These are phyloP conservation scores for Fremontodendron californicum DNA, from an alignment of 345 rosid genomes.

Conservation along the genomic window DNA sequence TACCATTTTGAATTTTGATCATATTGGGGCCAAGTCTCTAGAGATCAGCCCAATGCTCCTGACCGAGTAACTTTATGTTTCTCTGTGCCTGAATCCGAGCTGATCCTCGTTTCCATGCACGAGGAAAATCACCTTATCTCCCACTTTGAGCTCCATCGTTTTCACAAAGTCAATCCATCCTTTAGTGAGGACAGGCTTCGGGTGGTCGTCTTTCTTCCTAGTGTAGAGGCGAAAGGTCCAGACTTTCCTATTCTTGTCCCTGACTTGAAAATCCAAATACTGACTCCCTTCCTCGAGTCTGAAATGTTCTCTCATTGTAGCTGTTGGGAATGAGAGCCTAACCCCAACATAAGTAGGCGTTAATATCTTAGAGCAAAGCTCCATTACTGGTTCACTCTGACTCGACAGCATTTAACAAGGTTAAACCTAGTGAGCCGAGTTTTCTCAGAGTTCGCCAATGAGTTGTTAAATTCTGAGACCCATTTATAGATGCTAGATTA, in stretches of 20 bases:
- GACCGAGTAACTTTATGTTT: background rate
- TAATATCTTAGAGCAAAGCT: background rate
- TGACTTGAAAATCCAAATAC: background rate
- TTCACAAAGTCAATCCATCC: conserved; percentile 1
- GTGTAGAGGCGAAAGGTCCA: conserved; percentile 5
- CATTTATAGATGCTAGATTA: background rate
- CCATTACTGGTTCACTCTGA: background rate
- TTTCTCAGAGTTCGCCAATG: background rate
- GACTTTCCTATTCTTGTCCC: background rate
- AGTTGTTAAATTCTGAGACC: background rate
- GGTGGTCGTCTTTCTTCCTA: background rate
- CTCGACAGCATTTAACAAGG: background rate
- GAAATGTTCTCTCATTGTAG: background rate
- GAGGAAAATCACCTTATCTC: background rate
- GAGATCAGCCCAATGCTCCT: background rate
- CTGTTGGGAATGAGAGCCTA: background rate
- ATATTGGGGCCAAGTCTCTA: background rate
- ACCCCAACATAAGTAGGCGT: background rate
- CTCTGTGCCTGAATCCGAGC: background rate
- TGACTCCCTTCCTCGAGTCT: background rate
- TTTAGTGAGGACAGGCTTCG: background rate
- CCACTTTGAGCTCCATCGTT: background rate
- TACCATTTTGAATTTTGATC: too few species aligned
- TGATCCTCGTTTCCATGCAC: background rate
- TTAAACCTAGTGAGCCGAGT: background rate